Evolutionary conservation across 148 eudicot species (phyloP), one percentile per base, ranked within the genome.

Genomic region (Rhododendron kiyosumense): DNA sequence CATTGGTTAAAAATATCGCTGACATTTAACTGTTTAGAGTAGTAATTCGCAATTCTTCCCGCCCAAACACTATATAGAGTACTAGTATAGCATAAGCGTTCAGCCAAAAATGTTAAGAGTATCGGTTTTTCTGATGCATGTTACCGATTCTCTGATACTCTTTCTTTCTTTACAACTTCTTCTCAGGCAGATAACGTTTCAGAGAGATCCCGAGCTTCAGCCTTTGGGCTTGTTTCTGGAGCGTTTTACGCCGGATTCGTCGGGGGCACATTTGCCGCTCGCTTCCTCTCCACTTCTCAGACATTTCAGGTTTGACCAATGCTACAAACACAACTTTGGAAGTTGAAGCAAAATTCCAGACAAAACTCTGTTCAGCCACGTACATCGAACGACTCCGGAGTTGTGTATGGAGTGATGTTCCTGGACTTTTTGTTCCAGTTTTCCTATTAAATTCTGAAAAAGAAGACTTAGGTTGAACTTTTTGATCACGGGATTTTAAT

Each of bases 101-200:
- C 65, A 59, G 65, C 9, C 9, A 20, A 41, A 20, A 77, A 8
- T 77, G 26, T 43, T 77, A 32, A 32, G 34, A 32, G 34, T 32
- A 32, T 32, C 7, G 79, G 41, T 32, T 34, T 32, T 75, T 59
- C 41, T 77, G 49, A 32, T 22, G n/a, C 9, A 32, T 32, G 34
- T 20, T 7, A 34, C 41, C 43, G 43, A 1, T 4, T n/a, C 43
- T 28, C 30, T 11, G 78, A 13, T 69, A 49, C 52, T 49, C 52
- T 49, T 49, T 49, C 52, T 49, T 49, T 49, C 15, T 51, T 51
- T 51, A 13, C 54, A 51, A 51, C 54, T 59, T 59, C 63, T 38
- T 71, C 46, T 34, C 91, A 95, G 98, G 98, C 96, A 38, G 98
- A 95, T 82, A 90, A 88, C 51, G 85, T 93, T 80, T 85, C 94